phyloP scores from a whole-genome alignment of 2,329 filamentous ascomycete species.

The Neofusicoccum sp. region DNA sequence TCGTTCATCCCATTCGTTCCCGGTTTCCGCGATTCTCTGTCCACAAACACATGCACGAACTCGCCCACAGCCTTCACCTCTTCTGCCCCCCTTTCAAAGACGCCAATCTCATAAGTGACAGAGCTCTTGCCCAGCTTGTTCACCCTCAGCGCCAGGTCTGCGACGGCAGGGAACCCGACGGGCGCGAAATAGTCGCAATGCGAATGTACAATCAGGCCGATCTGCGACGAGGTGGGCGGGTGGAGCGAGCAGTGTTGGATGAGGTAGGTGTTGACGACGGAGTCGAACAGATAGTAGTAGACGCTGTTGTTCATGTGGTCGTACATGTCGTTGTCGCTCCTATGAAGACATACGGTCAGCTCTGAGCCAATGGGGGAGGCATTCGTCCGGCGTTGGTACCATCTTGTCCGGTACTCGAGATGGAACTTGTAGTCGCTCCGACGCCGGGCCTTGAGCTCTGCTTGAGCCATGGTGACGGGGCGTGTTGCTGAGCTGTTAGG shows the following conservation, averaged over 20 bases:
- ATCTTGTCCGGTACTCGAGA: conserved; percentile 82
- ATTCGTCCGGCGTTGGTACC: conserved; percentile 51
- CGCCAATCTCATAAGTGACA: conserved; percentile 83
- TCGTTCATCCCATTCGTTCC: conserved; percentile 62
- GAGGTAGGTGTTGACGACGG: conserved; percentile 84
- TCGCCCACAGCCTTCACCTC: conserved; percentile 80
- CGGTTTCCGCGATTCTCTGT: conserved; percentile 68
- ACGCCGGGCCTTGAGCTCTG: conserved; percentile 55
- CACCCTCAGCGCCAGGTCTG: conserved; percentile 79
- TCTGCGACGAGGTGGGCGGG: conserved; percentile 67
- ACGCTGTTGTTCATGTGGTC: conserved; percentile 89
- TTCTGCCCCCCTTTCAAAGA: conserved; percentile 74
- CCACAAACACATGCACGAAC: conserved; percentile 87
- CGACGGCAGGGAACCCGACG: conserved; percentile 75
- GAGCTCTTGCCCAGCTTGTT: conserved; percentile 82
- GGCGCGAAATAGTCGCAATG: conserved; percentile 83
- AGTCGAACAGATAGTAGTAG: conserved; percentile 86
- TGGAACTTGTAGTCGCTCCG: conserved; percentile 74
- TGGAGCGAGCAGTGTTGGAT: conserved; percentile 73
- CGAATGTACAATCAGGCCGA: conserved; percentile 81
- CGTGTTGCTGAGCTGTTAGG: not conserved
- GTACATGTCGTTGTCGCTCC: conserved; percentile 95
- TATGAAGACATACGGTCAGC: conserved; percentile 34
- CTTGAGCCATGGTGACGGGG: conserved; percentile 2
- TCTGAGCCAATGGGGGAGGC: conserved; percentile 5